A percentile compares a stretch with the other conserved stretches of the same genome.
Conservation (phyloP, 202 grass and related monocot genomes). For the Panicum hallii region DNA sequence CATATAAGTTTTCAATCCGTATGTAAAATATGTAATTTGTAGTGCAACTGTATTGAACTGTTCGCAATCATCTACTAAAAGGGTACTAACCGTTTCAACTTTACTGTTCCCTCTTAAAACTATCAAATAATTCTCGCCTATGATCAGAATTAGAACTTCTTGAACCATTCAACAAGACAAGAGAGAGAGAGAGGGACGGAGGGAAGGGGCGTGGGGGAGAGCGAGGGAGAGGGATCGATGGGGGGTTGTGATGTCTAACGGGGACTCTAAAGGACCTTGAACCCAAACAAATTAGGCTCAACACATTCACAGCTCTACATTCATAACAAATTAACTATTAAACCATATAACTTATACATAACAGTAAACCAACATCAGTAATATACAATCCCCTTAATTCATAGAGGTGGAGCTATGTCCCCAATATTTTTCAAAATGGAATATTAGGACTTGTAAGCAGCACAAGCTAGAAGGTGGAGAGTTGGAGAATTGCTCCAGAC, state of each 20-base stretch:
- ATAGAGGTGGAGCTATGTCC: background rate
- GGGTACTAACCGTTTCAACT: background rate
- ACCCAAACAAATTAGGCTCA: background rate
- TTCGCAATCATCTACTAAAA: constrained; percentile 14
- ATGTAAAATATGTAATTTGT: background rate
- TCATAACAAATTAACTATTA: background rate
- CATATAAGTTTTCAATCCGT: background rate
- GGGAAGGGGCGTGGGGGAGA: too few relatives aligned
- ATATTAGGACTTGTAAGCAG: background rate
- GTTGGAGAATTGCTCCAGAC: background rate
- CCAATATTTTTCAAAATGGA: constrained; percentile 2
- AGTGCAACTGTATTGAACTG: background rate
- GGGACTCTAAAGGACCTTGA: background rate
- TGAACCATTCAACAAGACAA: background rate
- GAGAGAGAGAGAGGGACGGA: background rate
- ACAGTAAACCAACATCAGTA: background rate
- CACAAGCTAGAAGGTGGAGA: background rate
- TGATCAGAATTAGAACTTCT: constrained; percentile 10
- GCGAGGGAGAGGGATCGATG: too few relatives aligned
- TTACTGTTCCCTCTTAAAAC: constrained; percentile 14
- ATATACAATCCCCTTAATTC: constrained; percentile 17
- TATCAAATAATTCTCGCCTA: background rate
- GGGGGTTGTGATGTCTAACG: background rate
- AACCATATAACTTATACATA: background rate
- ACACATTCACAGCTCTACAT: constrained; percentile 13